Evolutionary conservation across 495 filamentous ascomycete species (phyloP).

Genomic region (Xanthoparmelia taractica): DNA sequence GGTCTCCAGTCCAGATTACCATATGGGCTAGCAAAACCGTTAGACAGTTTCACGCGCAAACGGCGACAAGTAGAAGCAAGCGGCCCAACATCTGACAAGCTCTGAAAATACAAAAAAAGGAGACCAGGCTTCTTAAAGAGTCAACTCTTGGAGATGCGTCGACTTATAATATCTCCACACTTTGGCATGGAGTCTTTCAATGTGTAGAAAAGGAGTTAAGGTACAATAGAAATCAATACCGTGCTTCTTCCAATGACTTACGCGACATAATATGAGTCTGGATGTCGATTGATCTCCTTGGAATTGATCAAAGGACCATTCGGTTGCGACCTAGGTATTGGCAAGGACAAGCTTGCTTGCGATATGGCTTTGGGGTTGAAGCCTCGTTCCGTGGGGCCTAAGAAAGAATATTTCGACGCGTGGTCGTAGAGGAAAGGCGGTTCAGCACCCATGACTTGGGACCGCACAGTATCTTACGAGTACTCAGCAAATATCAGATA

Average conservation of each 20-base stretch:
- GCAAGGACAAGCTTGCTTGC: conserved; percentile 56
- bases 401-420: conserved; percentile 41
- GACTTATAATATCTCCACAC: neutral
- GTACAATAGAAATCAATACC: neutral
- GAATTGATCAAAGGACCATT: conserved; percentile 63
- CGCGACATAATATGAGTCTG: conserved; percentile 50
- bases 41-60: neutral
- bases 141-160: neutral
- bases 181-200: neutral
- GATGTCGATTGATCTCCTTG: conserved; percentile 62
- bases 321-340: conserved; percentile 50
- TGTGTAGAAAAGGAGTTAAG: neutral
- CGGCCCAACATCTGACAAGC: neutral
- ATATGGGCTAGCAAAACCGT: conserved; percentile 31
- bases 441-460: conserved; percentile 47
- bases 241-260: conserved; percentile 35
- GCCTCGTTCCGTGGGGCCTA: conserved; percentile 43
- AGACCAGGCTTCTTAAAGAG: too few relatives aligned
- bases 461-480: neutral
- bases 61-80: neutral
- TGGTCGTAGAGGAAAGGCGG: conserved; percentile 73
- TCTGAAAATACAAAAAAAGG: neutral
- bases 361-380: conserved; percentile 84
- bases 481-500: neutral
- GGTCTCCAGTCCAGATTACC: conserved; percentile 48